phyloP scores from a whole-genome alignment of 2,329 filamentous ascomycete species.

The Cladosporium halotolerans region DNA sequence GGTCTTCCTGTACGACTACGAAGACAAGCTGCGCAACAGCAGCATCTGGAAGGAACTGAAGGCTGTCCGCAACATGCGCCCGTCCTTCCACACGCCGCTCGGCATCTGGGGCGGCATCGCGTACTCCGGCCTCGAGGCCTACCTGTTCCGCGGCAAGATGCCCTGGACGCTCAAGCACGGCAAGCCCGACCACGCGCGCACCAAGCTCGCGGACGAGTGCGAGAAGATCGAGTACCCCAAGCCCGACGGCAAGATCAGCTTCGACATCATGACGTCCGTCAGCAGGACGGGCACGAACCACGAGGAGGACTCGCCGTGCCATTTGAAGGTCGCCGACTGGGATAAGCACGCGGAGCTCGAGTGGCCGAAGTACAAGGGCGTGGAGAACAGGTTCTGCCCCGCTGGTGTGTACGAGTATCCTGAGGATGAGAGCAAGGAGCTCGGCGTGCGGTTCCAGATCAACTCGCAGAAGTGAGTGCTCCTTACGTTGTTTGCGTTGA shows the following conservation, averaged over 20 bases:
- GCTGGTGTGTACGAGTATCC: constrained; percentile 98
- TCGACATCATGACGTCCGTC: constrained; percentile 93
- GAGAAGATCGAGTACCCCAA: constrained; percentile 94
- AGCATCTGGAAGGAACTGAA: constrained; percentile 91
- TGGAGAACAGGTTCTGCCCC: constrained; percentile 96
- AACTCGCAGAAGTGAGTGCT: constrained; percentile 78
- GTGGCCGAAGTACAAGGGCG: constrained; percentile 80
- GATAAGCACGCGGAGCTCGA: constrained; percentile 77
- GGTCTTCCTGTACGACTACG: constrained; percentile 91
- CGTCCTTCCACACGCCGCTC: constrained; percentile 82
- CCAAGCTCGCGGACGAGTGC: constrained; percentile 71
- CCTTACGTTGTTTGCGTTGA: constrained; percentile 37
- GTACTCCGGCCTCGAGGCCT: constrained; percentile 92
- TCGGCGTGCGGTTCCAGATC: constrained; percentile 94
- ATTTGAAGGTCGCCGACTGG: constrained; percentile 93
- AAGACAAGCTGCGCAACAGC: constrained; percentile 77
- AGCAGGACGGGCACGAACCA: constrained; percentile 95
- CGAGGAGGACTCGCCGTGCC: constrained; percentile 95
- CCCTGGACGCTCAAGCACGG: constrained; percentile 93
- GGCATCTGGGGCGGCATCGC: constrained; percentile 83
- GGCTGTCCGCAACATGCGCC: constrained; percentile 94
- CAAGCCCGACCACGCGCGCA: constrained; percentile 68
- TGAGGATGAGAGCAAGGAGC: constrained; percentile 78
- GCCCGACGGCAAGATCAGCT: constrained; percentile 88
- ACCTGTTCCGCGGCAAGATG: constrained; percentile 71